These are phyloP conservation scores for Gloeopeniophorella convolvens DNA, from an alignment of 768 basidiomycete genomes.

Conservation along the genomic window DNA sequence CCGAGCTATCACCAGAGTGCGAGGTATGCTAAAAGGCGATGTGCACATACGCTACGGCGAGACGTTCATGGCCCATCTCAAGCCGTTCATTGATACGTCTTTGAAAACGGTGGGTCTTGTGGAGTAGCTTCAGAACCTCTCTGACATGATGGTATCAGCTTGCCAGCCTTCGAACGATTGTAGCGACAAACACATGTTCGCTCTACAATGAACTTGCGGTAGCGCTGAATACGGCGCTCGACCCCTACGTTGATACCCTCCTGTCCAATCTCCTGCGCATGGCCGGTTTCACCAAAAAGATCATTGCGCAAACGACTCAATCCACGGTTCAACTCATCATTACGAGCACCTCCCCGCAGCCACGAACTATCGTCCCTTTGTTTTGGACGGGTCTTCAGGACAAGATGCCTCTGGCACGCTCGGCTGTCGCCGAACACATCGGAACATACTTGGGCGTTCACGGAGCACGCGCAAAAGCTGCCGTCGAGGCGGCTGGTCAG, in stretches of 20 bases:
- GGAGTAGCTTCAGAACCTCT: slow-evolving; percentile 1
- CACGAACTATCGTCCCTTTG: slow-evolving; percentile 61
- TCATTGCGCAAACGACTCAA: slow-evolving; percentile 83
- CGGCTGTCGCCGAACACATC: slow-evolving; percentile 61
- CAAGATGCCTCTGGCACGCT: slow-evolving; percentile 72
- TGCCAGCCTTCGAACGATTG: slow-evolving; percentile 84
- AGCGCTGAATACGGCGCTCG: slow-evolving; percentile 60
- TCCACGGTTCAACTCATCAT: slow-evolving; percentile 62
- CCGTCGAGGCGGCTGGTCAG: slow-evolving; percentile 64
- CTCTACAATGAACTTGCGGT: slow-evolving; percentile 71
- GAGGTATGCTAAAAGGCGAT: slow-evolving; percentile 87
- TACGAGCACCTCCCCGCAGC: slow-evolving; percentile 59
- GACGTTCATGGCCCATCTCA: slow-evolving; percentile 66
- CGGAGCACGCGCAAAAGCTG: slow-evolving; percentile 50
- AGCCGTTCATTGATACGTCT: slow-evolving; percentile 76
- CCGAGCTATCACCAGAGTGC: slow-evolving; percentile 63
- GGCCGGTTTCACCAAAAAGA: slow-evolving; percentile 90
- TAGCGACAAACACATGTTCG: slow-evolving; percentile 69
- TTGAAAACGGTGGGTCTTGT: slow-evolving; percentile 65
- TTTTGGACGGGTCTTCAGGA: slow-evolving; percentile 68
- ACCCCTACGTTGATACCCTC: slow-evolving; percentile 73
- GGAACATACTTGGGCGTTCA: slow-evolving; percentile 72
- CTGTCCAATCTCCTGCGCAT: slow-evolving; percentile 76
- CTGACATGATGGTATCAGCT: slow-evolving; percentile 42
- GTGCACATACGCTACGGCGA: slow-evolving; percentile 70